These are phyloP conservation scores for Annona cherimola DNA, from an alignment of 164 flowering plant genomes.

Conservation along the genomic window DNA sequence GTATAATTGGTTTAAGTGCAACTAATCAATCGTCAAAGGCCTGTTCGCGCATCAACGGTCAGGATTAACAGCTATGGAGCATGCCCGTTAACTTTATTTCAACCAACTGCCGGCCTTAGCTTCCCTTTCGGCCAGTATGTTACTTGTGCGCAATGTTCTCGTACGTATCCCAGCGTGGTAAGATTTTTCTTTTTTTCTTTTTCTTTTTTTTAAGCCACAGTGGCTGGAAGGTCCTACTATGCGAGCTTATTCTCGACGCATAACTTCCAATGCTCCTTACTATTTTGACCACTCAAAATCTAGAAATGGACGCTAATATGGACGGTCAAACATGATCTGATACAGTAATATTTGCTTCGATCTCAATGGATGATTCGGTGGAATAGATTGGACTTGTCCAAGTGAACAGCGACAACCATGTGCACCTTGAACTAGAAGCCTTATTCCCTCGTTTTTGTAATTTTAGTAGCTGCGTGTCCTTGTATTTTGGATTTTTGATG, in stretches of 20 bases:
- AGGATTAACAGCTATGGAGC: background rate
- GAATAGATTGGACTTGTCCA: no score
- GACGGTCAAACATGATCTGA: no score
- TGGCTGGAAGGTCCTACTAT: background rate
- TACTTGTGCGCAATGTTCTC: background rate
- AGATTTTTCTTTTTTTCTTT: background rate
- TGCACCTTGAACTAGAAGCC: background rate
- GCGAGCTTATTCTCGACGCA: background rate
- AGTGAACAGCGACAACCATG: no score
- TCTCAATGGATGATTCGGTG: no score
- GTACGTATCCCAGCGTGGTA: background rate
- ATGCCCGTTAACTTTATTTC: background rate
- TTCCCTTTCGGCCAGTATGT: background rate
- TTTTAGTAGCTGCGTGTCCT: background rate
- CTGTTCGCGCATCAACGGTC: background rate
- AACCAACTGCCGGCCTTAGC: background rate
- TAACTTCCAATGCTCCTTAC: no score
- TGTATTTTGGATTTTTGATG: conserved; percentile 18
- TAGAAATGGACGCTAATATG: no score
- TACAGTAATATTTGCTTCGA: no score
- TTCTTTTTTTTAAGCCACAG: background rate
- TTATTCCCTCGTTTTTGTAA: background rate
- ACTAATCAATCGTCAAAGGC: no score
- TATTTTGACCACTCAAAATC: no score
- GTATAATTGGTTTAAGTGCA: no score